Base-by-base conservation (phyloP, 208 protist genomes). In the Naegleria fowleri region DNA sequence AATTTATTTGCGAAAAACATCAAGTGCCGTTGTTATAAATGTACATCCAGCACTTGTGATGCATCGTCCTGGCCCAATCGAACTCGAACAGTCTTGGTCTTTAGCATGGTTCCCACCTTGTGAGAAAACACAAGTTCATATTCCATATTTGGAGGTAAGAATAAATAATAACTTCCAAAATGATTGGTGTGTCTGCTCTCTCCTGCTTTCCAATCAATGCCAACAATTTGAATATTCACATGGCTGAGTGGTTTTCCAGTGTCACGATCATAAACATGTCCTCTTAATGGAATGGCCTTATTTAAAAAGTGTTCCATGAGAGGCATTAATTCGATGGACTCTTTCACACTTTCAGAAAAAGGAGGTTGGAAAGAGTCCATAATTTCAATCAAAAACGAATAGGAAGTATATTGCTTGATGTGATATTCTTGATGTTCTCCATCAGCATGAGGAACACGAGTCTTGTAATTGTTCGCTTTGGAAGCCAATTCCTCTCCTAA, bases 121-220 rank as follows among this genome's bases (percentile, higher is more conserved):
- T 16, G 2, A 39, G 29, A 19, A 84, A 84, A 38, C 16, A 33
- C 3, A 1, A 84, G 11, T 22, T 84, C 38, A 39, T 41, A 84
- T 38, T 16, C 3, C 5, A 2, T 40, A 36, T 40, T 40, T 7
- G 29, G 6, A 5, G 76, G 22, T 16, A 84, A 40, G 76, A 84
- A 84, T 40, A 84, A 84, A 33, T 84, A 40, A 84, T 39, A 84
- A 84, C 33, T 40, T 84, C 76, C 76, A 84, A 84, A 84, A 5
- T 40, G 15, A 40, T 84, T 84, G 29, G 76, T 41, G 11, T 40
- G 16, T 84, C 76, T 84, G 16, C 33, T 84, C 29, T 84, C 76
- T 16, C 76, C 76, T 22, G 76, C 76, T 40, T 41, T 41, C 76
- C 76, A 84, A 84, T 38, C 76, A 84, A 84, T 39, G 11, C 76